These are phyloP conservation scores for Andrographis paniculata DNA, from an alignment of 305 asterid genomes.

Conservation along the genomic window DNA sequence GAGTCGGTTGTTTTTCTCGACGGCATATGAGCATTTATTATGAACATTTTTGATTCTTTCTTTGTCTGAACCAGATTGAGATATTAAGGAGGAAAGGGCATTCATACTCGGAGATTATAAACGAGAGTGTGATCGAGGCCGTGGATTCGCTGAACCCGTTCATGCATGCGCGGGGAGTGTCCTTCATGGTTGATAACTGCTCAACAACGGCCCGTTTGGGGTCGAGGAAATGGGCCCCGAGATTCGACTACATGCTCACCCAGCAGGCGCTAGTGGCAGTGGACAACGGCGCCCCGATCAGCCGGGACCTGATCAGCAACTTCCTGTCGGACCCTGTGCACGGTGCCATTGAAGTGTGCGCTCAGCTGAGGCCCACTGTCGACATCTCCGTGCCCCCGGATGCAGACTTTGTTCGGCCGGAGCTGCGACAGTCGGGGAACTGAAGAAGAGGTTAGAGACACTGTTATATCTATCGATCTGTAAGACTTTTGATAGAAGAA, in stretches of 20 bases:
- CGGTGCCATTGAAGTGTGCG: slow-evolving; percentile 79
- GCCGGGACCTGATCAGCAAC: slow-evolving; percentile 77
- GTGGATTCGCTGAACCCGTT: slow-evolving; percentile 95
- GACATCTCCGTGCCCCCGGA: slow-evolving; percentile 88
- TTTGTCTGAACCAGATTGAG: slow-evolving; percentile 55
- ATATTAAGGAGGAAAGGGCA: slow-evolving; percentile 92
- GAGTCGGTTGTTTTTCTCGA: slow-evolving; percentile 12
- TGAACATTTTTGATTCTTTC: not conserved
- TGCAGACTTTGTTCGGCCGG: slow-evolving; percentile 95
- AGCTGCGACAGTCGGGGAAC: slow-evolving; percentile 41
- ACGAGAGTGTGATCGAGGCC: slow-evolving; percentile 83
- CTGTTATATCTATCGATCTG: not conserved
- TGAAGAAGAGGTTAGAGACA: not conserved
- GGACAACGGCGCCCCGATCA: slow-evolving; percentile 56
- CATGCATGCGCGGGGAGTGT: slow-evolving; percentile 96
- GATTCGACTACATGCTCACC: slow-evolving; percentile 79
- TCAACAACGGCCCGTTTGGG: slow-evolving; percentile 94
- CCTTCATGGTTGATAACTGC: slow-evolving; percentile 98
- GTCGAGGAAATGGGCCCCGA: slow-evolving; percentile 91
- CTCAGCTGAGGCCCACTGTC: slow-evolving; percentile 86
- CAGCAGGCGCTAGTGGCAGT: slow-evolving; percentile 91
- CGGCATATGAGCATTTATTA: not conserved
- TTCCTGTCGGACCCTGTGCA: slow-evolving; percentile 79
- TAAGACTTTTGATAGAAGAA: not conserved
- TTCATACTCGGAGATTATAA: slow-evolving; percentile 89